These are phyloP conservation scores for Penicillium sp. DNA, from an alignment of 2,329 filamentous ascomycete species.

Conservation along the genomic window DNA sequence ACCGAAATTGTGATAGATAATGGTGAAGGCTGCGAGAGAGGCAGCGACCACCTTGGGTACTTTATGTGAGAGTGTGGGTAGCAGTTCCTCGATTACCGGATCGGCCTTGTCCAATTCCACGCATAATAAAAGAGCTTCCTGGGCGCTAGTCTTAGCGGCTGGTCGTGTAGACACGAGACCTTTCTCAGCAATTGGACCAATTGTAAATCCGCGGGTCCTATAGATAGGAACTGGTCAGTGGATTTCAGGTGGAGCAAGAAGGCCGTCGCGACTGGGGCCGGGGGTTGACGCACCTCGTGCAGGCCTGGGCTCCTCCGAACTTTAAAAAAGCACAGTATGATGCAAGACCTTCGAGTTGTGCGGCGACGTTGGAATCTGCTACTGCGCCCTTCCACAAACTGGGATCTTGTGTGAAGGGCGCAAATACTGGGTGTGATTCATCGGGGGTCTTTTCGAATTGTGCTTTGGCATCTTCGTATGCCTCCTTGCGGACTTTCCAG, in stretches of 20 bases:
- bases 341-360: constrained; percentile 86
- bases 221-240: constrained; percentile 9
- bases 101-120: constrained; percentile 84
- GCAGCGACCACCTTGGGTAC: constrained; percentile 83
- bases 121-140: constrained; percentile 84
- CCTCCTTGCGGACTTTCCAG: constrained; percentile 96
- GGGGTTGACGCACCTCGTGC: constrained; percentile 56
- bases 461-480: constrained; percentile 88
- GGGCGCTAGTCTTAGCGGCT: constrained; percentile 79
- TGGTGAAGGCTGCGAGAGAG: constrained; percentile 71
- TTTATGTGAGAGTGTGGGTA: constrained; percentile 81
- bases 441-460: constrained; percentile 80
- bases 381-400: constrained; percentile 89
- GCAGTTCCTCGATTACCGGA: constrained; percentile 84
- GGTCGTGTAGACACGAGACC: constrained; percentile 83
- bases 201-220: constrained; percentile 71
- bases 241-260: neutral
- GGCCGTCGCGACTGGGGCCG: neutral
- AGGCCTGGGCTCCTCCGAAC: constrained; percentile 78
- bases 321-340: constrained; percentile 91
- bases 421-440: constrained; percentile 81
- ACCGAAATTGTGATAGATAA: constrained; percentile 90
- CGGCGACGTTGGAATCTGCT: constrained; percentile 91
- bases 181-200: constrained; percentile 84
- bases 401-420: constrained; percentile 81